Percentiles rank a stretch among this genome's conserved stretches.
These are phyloP conservation scores for Dactylellina cionopaga DNA, from an alignment of 2,329 filamentous ascomycete genomes.

Conservation along the genomic window DNA sequence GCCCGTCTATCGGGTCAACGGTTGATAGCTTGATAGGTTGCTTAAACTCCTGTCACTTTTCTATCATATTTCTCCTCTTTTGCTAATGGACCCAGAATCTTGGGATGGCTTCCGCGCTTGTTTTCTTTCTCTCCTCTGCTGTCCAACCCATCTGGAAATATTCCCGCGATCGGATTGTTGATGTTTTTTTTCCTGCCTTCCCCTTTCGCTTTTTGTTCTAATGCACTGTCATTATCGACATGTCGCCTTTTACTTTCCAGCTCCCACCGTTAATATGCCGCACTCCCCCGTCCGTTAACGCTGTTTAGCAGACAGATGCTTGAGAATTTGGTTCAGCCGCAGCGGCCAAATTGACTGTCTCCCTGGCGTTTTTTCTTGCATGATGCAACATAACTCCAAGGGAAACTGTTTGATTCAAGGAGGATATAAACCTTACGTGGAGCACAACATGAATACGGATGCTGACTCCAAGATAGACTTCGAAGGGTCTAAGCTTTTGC, in stretches of 20 bases:
- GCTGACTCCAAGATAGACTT: constrained; percentile 29
- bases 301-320: no score
- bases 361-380: no score
- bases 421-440: constrained; percentile 17
- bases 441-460: constrained; percentile 23
- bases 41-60: constrained; percentile 23
- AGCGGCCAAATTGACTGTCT: no score
- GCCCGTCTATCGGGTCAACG: constrained; percentile 6
- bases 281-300: no score
- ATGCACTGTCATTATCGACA: not conserved
- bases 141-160: not conserved
- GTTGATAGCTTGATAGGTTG: constrained; percentile 10
- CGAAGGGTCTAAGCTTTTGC: constrained; percentile 27
- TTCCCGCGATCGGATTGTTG: not conserved
- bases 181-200: not conserved
- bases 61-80: not conserved
- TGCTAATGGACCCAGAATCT: constrained; percentile 10
- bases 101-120: constrained; percentile 1
- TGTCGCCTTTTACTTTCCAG: constrained; percentile 6
- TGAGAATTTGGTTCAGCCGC: no score
- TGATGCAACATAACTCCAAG: constrained; percentile 12
- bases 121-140: not conserved
- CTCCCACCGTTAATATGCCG: not conserved
- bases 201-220: constrained; percentile 1
- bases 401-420: not conserved